A percentile compares a stretch with the other conserved stretches of the same genome.
phyloP scores from a whole-genome alignment of 768 basidiomycete species.

The Lentinula sp. region DNA sequence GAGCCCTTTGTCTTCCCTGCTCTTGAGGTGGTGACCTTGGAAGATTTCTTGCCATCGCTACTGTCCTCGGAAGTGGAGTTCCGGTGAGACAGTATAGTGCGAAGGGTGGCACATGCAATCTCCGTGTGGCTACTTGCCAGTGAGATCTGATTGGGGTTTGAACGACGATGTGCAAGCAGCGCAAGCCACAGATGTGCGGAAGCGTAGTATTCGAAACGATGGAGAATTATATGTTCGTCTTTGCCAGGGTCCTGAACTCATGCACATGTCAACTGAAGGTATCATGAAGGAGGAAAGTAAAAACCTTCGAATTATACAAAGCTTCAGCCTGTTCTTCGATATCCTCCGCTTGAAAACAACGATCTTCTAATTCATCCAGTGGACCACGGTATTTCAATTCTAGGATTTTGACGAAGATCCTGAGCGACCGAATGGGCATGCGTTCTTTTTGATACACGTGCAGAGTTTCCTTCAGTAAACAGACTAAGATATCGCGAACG shows the following conservation, averaged over 20 bases:
- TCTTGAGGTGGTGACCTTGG: slow-evolving; percentile 13
- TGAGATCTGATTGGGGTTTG: slow-evolving; percentile 33
- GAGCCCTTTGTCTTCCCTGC: slow-evolving; percentile 8
- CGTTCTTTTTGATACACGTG: slow-evolving; percentile 38
- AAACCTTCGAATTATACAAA: slow-evolving; percentile 37
- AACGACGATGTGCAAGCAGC: slow-evolving; percentile 59
- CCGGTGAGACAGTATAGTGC: slow-evolving; percentile 22
- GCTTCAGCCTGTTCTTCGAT: slow-evolving; percentile 35
- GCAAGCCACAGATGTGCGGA: slow-evolving; percentile 62
- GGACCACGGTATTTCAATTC: slow-evolving; percentile 41
- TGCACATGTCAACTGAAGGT: not conserved
- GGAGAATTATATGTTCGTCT: slow-evolving; percentile 26
- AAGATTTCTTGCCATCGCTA: not conserved
- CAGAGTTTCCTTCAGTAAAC: slow-evolving; percentile 43
- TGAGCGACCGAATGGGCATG: slow-evolving; percentile 55
- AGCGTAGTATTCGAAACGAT: slow-evolving; percentile 42
- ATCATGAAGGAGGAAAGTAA: not conserved
- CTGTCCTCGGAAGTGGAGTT: slow-evolving; percentile 18
- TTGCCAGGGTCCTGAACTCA: slow-evolving; percentile 20
- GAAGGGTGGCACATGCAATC: slow-evolving; percentile 45
- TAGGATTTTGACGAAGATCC: slow-evolving; percentile 48
- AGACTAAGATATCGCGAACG: slow-evolving; percentile 30
- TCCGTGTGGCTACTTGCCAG: slow-evolving; percentile 47
- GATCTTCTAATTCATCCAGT: slow-evolving; percentile 23
- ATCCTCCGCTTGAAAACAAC: slow-evolving; percentile 16